Percentiles rank a stretch among this genome's conserved stretches.
These are phyloP conservation scores for Juglanconis juglandina DNA, from an alignment of 2,329 filamentous ascomycete species.

Conservation along the genomic window DNA sequence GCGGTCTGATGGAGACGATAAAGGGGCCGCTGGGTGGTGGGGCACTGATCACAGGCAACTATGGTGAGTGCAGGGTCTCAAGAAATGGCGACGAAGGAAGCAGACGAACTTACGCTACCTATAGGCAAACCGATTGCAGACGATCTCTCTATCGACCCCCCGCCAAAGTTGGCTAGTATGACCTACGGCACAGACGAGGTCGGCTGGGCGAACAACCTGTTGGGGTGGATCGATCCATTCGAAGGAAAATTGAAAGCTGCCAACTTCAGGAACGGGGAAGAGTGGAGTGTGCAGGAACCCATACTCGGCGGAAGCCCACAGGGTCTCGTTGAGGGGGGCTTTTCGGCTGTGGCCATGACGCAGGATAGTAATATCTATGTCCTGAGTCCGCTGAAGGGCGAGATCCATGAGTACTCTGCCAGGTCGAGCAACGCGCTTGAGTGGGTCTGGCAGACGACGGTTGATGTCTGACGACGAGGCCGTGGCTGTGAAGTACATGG, in stretches of 20 bases:
- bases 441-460: conserved; percentile 10
- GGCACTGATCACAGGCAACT: conserved; percentile 10
- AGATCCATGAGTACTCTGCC: conserved; percentile 17
- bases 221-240: conserved; percentile 8
- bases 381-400: not conserved
- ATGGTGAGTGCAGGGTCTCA: not conserved
- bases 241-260: conserved; percentile 10
- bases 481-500: not conserved
- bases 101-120: not conserved
- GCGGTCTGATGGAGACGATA: conserved; percentile 12
- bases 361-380: conserved; percentile 14
- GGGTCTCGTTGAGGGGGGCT: not conserved
- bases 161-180: conserved; percentile 16
- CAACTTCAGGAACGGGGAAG: conserved; percentile 2
- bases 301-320: conserved; percentile 4
- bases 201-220: conserved; percentile 18
- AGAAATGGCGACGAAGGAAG: not conserved
- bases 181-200: conserved; percentile 13
- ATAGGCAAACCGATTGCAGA: conserved; percentile 9
- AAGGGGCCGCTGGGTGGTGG: conserved; percentile 9
- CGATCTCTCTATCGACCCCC: conserved; percentile 9
- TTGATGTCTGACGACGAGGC: not conserved
- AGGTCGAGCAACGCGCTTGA: conserved; percentile 8
- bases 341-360: conserved; percentile 15
- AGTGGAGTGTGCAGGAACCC: conserved; percentile 11